A percentile compares a stretch with the other conserved stretches of the same genome.
Conservation (phyloP, 2,329 filamentous ascomycete species). For the Calonectria henricotiae region DNA sequence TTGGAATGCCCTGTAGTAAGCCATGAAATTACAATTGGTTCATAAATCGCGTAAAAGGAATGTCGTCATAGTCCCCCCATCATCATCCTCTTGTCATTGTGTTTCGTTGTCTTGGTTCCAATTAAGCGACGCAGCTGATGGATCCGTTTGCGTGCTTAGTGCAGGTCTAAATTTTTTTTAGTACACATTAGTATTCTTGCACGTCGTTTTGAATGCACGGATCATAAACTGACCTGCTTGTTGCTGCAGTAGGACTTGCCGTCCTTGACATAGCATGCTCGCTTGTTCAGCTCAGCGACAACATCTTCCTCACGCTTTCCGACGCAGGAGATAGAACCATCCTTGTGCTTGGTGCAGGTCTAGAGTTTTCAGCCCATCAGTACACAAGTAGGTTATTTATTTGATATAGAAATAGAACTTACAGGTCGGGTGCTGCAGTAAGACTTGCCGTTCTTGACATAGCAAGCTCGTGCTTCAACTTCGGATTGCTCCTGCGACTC, state of each 20-base stretch:
- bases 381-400: background rate
- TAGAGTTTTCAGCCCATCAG: background rate
- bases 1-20: background rate
- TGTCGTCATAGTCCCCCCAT: background rate
- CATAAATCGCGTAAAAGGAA: conserved; percentile 13
- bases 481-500: background rate
- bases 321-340: background rate
- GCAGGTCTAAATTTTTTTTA: background rate
- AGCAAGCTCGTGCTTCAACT: background rate
- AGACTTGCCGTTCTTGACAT: fast-evolving
- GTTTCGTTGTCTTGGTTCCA: background rate
- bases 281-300: background rate
- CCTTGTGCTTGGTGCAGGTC: background rate
- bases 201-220: background rate
- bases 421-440: background rate
- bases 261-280: background rate
- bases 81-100: background rate
- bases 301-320: background rate
- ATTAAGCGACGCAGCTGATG: background rate
- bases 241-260: background rate
- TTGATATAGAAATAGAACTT: background rate
- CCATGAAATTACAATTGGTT: conserved; percentile 13
- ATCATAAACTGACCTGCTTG: background rate
- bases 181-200: background rate
- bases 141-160: background rate